These are phyloP conservation scores for Ceratocystis alfenasii DNA, from an alignment of 2,329 filamentous ascomycete species.

Conservation along the genomic window DNA sequence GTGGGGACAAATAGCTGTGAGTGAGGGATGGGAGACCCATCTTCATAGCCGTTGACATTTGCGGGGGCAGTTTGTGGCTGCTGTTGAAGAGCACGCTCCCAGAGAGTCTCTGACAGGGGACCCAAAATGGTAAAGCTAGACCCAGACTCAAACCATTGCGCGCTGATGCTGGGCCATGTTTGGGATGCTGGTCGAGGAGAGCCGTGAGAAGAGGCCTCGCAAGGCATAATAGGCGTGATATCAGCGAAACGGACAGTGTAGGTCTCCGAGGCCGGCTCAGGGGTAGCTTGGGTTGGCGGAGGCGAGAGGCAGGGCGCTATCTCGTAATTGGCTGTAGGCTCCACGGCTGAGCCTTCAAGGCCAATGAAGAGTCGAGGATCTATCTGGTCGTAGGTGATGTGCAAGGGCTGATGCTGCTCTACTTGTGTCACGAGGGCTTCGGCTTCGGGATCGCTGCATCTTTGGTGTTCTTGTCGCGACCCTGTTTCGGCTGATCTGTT, in stretches of 20 bases:
- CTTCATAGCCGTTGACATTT: neutral
- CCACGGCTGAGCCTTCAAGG: neutral
- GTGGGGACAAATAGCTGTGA: slow-evolving; percentile 9
- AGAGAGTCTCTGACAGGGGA: slow-evolving; percentile 18
- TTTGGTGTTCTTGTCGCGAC: neutral
- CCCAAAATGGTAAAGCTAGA: slow-evolving; percentile 15
- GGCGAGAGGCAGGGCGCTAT: neutral
- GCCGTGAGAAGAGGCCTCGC: neutral
- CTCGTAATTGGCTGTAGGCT: neutral
- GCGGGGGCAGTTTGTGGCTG: neutral
- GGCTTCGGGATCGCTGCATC: neutral
- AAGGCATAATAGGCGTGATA: slow-evolving; percentile 6
- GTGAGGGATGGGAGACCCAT: neutral
- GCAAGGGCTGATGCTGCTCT: neutral
- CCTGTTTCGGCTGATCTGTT: neutral
- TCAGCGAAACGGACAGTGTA: slow-evolving; percentile 15
- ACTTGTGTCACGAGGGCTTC: neutral
- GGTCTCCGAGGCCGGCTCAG: neutral
- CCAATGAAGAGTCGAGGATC: slow-evolving; percentile 18
- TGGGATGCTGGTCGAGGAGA: neutral
- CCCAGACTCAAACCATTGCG: slow-evolving; percentile 3
- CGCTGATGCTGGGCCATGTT: neutral
- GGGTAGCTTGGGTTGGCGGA: neutral
- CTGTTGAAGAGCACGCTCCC: slow-evolving; percentile 19
- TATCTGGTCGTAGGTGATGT: slow-evolving; percentile 12